phyloP scores from a whole-genome alignment of 2,329 filamentous ascomycete genomes.

The Scytalidium sp. region DNA sequence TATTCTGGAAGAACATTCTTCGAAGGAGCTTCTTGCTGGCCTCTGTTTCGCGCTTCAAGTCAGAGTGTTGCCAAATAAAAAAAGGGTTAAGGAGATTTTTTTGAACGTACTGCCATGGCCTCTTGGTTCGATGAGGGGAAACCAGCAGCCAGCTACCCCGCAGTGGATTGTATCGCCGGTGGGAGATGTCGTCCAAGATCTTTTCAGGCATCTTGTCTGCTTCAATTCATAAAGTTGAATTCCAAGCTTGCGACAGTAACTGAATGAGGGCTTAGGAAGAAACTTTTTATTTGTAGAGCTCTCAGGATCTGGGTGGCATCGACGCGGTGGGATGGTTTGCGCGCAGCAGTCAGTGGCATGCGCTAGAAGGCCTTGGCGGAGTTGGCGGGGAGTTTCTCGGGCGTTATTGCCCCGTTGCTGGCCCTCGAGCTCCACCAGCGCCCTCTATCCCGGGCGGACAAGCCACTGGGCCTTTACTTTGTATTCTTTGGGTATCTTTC shows the following conservation, averaged over 20 bases:
- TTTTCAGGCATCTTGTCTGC: slow-evolving; percentile 59
- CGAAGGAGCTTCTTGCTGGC: slow-evolving; percentile 72
- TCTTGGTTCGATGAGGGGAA: slow-evolving; percentile 92
- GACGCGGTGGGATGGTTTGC: no score
- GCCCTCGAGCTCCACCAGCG: no score
- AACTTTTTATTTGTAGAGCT: no score
- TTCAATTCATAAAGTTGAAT: neutral
- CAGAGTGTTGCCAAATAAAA: slow-evolving; percentile 4
- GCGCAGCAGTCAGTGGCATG: no score
- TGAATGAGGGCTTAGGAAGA: no score
- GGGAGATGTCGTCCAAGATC: slow-evolving; percentile 92
- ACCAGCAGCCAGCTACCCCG: slow-evolving; percentile 90
- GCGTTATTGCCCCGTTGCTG: no score
- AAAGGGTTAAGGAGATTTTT: neutral
- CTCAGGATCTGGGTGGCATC: no score
- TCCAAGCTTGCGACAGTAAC: neutral
- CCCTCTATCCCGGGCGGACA: no score
- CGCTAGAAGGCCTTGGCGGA: no score
- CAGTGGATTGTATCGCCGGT: slow-evolving; percentile 89
- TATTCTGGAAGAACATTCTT: slow-evolving; percentile 72
- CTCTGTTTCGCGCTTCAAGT: slow-evolving; percentile 49
- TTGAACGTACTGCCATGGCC: slow-evolving; percentile 86
- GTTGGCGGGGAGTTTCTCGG: no score
- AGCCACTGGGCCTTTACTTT: no score
- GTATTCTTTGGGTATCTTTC: no score